Base-by-base conservation (phyloP, 176 grass and related monocot genomes). In the Cenchrus americanus region DNA sequence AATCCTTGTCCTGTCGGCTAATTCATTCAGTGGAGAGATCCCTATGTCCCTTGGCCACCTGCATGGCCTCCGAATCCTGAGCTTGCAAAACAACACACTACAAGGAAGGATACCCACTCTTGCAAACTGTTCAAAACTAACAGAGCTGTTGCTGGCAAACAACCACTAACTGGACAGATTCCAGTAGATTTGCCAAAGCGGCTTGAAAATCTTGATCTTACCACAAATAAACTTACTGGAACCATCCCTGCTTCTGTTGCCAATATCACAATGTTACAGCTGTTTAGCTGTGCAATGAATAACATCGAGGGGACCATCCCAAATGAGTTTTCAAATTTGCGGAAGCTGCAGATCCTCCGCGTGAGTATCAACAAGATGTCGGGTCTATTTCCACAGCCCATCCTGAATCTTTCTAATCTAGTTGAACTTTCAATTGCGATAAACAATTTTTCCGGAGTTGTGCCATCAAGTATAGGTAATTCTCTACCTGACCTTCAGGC, bases 1-100 rank as follows among this genome's bases (percentile, higher is more conserved):
- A 80, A 3, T 26, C 17, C 24, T 80, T 0, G 40, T 11, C 2
- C 75, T 86, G 0, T 26, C 64, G 4, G 15, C 62, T 9, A 89
- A 89, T 47, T 52, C 41, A 8, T 71, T 78, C 10, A 71, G 15
- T 10, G 86, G 80, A 23, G 18, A 61, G 14, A 88, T 89, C 15
- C 87, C 87, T 7, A 17, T 18, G 10, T 79, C 59, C 13, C 63
- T 89, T 42, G 81, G 62, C 2, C 40, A 46, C 18, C 0, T 80
- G 61, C 17, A 37, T 32, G 17, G n/a, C 26, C 77, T 80, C 18
- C 15, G 52, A 34, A 22, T 7, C n/a, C 10, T 80, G 5, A n/a
- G 4, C 17, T 32, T 80, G 26, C 0, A 21, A 8, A 80, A 80
- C 0, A 80, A 80, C 61, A 80, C 6, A 5, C 46, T 79, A 3